Conservation (phyloP, 441 rosid species). For the Erodium moschatum region DNA sequence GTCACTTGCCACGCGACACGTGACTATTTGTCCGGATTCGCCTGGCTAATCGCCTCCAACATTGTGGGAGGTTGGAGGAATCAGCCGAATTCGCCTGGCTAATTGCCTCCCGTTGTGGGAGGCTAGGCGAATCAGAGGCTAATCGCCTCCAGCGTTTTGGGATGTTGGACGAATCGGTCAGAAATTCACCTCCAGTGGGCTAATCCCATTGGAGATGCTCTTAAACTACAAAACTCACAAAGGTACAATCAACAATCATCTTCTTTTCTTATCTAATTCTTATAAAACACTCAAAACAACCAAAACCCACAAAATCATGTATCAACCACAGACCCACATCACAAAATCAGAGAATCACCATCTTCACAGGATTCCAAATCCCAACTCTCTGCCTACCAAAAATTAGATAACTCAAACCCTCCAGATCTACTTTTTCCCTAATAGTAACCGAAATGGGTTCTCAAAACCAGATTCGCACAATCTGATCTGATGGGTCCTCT, state of each 20-base stretch:
- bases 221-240: neutral
- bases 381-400: neutral
- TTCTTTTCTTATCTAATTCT: neutral
- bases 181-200: no score
- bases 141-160: no score
- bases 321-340: neutral
- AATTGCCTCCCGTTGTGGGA: no score
- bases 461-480: neutral
- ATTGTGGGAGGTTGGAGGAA: no score
- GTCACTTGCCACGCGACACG: no score
- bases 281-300: neutral
- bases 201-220: no score
- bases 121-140: no score
- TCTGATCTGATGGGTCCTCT: neutral
- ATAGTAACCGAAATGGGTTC: neutral
- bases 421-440: neutral
- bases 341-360: neutral
- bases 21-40: no score
- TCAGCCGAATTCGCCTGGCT: no score
- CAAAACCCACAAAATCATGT: neutral
- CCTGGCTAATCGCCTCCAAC: no score
- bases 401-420: neutral
- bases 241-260: neutral
- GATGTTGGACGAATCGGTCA: no score
- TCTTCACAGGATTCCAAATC: neutral